Conservation (phyloP, 2,329 filamentous ascomycete genomes). For the Fusarium ambrosium region DNA sequence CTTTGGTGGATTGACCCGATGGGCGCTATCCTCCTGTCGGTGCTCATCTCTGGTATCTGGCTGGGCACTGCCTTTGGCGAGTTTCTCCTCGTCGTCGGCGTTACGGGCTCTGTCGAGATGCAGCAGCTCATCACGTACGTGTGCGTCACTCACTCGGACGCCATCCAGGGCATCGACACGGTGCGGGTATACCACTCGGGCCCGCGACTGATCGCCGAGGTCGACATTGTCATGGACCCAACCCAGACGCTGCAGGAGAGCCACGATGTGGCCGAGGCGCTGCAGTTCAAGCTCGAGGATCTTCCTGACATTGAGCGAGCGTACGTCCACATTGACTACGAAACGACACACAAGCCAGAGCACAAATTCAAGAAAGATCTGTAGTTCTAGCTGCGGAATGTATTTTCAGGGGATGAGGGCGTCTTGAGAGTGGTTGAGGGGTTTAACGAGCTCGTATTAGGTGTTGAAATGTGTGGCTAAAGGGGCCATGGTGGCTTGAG, state of each 20-base stretch:
- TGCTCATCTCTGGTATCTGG: constrained; percentile 86
- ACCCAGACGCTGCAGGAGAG: constrained; percentile 79
- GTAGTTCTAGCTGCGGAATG: constrained; percentile 47
- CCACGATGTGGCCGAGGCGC: constrained; percentile 92
- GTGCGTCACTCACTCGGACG: constrained; percentile 89
- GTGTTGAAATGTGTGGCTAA: neutral
- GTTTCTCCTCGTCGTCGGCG: constrained; percentile 91
- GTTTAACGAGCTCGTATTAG: constrained; percentile 2
- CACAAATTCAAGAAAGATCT: constrained; percentile 75
- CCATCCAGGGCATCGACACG: constrained; percentile 90
- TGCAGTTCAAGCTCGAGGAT: constrained; percentile 94
- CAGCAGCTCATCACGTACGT: constrained; percentile 94
- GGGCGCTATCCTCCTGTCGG: constrained; percentile 87
- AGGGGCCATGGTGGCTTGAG: neutral
- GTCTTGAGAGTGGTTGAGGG: constrained; percentile 19
- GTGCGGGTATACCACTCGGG: constrained; percentile 95
- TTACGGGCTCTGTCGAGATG: constrained; percentile 85
- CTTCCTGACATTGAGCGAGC: constrained; percentile 92
- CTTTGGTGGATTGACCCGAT: constrained; percentile 95
- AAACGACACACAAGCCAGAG: constrained; percentile 95
- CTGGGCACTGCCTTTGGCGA: constrained; percentile 86
- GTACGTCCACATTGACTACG: constrained; percentile 97
- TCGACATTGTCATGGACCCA: constrained; percentile 94
- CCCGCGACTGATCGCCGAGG: constrained; percentile 90
- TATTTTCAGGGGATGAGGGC: constrained; percentile 15